Conservation (phyloP, 2,329 filamentous ascomycete species). For the Ascochyta clinopodiicola region DNA sequence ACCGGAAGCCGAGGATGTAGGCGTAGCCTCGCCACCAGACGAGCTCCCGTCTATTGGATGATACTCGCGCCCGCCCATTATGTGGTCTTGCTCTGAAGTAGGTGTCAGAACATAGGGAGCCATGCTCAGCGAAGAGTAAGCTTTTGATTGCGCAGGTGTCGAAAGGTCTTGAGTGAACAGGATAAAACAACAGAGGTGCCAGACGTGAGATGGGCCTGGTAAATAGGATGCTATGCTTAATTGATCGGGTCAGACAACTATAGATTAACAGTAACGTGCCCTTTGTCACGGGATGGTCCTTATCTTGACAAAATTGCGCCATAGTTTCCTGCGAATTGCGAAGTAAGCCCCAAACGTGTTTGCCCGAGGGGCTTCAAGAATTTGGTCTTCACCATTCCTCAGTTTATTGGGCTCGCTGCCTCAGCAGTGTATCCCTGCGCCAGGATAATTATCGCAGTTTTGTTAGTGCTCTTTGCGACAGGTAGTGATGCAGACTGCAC, state of each 20-base stretch:
- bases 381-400: slow-evolving; percentile 9
- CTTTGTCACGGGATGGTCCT: background rate
- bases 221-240: background rate
- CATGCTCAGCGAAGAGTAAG: slow-evolving; percentile 8
- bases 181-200: background rate
- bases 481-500: background rate
- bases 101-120: slow-evolving; percentile 31
- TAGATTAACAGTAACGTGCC: background rate
- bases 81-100: slow-evolving; percentile 17
- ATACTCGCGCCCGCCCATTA: slow-evolving; percentile 1
- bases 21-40: background rate
- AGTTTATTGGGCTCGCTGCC: background rate
- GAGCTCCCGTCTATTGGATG: background rate
- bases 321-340: background rate
- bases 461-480: background rate
- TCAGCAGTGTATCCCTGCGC: background rate
- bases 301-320: background rate
- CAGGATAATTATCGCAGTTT: background rate
- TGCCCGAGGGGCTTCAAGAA: slow-evolving; percentile 4
- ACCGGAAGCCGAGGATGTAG: background rate
- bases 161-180: background rate
- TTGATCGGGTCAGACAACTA: background rate
- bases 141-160: background rate
- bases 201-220: background rate
- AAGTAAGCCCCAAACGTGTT: background rate